phyloP scores from a whole-genome alignment of 2,329 filamentous ascomycete species.

The Byssothecium circinans region DNA sequence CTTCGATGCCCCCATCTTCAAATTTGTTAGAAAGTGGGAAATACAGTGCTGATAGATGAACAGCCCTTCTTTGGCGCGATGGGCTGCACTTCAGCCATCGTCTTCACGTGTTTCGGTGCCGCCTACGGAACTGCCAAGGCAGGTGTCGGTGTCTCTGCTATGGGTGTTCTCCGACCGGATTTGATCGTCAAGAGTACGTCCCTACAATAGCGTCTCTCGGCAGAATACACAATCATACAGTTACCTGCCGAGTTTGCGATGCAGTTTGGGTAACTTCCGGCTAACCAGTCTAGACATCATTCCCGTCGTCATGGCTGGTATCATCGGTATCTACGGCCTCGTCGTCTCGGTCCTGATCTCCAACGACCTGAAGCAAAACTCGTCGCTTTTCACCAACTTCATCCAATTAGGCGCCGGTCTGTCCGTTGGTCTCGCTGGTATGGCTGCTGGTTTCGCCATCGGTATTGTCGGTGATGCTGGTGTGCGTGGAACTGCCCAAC shows the following conservation, averaged over 20 bases:
- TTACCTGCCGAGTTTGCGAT: neutral
- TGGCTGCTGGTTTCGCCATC: slow-evolving; percentile 83
- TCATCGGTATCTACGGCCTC: slow-evolving; percentile 88
- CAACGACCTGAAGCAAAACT: slow-evolving; percentile 53
- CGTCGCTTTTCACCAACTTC: slow-evolving; percentile 54
- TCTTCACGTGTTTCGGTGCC: slow-evolving; percentile 95
- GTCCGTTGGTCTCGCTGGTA: slow-evolving; percentile 75
- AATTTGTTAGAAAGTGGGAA: neutral
- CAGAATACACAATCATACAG: too few relatives aligned
- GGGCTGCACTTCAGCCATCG: slow-evolving; percentile 92
- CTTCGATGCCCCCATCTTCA: neutral
- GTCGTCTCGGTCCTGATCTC: slow-evolving; percentile 59
- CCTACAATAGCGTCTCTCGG: neutral
- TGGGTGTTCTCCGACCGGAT: slow-evolving; percentile 97
- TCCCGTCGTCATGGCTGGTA: slow-evolving; percentile 99
- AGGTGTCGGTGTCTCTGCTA: slow-evolving; percentile 95
- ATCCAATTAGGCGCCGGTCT: slow-evolving; percentile 58
- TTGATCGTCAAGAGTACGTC: slow-evolving; percentile 97
- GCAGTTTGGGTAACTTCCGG: neutral
- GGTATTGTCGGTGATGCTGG: slow-evolving; percentile 73
- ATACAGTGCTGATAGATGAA: slow-evolving; percentile 24
- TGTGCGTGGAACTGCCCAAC: slow-evolving; percentile 83
- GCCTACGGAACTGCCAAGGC: slow-evolving; percentile 99
- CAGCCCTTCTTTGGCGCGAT: slow-evolving; percentile 95
- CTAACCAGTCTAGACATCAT: slow-evolving; percentile 74